Base-by-base conservation (phyloP, 345 rosid species). In the Erucastrum elatum region DNA sequence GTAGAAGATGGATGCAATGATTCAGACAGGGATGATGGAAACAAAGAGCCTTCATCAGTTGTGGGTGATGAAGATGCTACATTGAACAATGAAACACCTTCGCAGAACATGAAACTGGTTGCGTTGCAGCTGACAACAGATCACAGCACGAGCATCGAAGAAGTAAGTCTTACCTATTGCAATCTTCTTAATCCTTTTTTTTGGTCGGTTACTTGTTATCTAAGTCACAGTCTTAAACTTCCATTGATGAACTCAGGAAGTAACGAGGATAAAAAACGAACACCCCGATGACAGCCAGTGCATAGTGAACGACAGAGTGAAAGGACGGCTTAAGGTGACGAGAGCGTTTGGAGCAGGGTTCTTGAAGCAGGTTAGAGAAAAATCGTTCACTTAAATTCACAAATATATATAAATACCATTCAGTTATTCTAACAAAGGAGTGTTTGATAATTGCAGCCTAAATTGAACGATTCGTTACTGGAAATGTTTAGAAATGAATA, bases 271-370 rank as follows among this genome's bases (percentile, higher is more conserved):
- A 77, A 93, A 86, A 85, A 93, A 83, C 80, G 98, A 94, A 73
- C 98, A 94, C 80, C 98, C 97, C 5, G 98, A 94, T 81, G 98
- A 94, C 80, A 88, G 31, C 71, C 90, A 90, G 13, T 92, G 98
- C 81, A 92, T 94, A 77, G 89, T 88, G 79, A 94, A 94, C 69
- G 96, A 89, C 68, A 87, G 98, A 83, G 97, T 94, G 56, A 93
- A 94, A 82, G 98, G 98, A 27, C 95, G 98, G 59, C 90, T 94
- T 49, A 91, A 92, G 89, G 98, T 92, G 71, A 92, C 98, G 6
- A 88, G 98, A 82, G 98, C 98, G 30, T 94, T 94, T 83, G 98
- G 98, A 51, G 98, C 98, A 30, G 98, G 98, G 82, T 94, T 88
- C 79, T 85, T 94, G 77, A 94, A 94, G 81, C 89, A 89, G 98